Evolutionary conservation across 345 rosid species (phyloP).

Genomic region (Heritiera fomes): DNA sequence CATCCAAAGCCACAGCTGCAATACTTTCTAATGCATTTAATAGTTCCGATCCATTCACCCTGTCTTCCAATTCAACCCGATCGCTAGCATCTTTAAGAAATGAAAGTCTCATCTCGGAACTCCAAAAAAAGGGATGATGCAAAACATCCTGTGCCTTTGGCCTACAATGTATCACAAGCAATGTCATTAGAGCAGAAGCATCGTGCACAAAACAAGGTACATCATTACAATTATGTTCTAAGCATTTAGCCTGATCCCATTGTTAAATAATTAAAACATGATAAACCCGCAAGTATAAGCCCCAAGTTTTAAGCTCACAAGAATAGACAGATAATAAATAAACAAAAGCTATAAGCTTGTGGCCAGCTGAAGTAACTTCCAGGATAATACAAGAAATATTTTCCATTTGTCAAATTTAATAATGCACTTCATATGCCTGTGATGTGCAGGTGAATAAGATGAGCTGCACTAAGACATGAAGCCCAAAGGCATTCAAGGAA

Average conservation of each 20-base stretch:
- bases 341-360: background rate
- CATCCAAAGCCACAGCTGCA: conserved; percentile 48
- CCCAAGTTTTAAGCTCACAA: no score
- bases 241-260: background rate
- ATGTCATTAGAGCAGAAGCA: background rate
- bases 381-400: background rate
- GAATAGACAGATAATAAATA: no score
- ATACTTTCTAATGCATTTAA: conserved; percentile 58
- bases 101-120: conserved; percentile 58
- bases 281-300: background rate
- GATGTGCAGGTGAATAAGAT: background rate
- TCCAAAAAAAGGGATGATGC: conserved; percentile 75
- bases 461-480: background rate
- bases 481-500: background rate
- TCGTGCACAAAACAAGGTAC: no score
- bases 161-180: conserved; percentile 37
- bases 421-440: conserved; percentile 11
- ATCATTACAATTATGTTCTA: background rate
- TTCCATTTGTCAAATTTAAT: background rate
- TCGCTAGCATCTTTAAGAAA: conserved; percentile 78
- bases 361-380: background rate
- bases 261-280: background rate
- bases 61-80: conserved; percentile 62
- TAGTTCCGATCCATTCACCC: conserved; percentile 51
- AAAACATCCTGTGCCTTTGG: conserved; percentile 54